Evolutionary conservation across 2,329 filamentous ascomycete genomes (phyloP).

Genomic region (Aspergillus awamori): DNA sequence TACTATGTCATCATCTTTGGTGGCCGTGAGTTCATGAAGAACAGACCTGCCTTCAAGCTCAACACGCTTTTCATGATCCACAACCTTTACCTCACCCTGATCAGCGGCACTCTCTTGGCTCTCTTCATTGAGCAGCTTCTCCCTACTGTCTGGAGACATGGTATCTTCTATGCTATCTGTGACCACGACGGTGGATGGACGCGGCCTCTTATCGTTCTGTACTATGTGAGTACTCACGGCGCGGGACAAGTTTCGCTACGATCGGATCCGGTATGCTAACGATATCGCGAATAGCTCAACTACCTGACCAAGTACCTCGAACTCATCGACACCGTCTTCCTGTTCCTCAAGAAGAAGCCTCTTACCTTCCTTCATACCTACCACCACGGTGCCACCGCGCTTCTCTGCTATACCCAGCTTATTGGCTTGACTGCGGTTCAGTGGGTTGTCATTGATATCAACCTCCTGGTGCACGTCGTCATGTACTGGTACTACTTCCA

Average conservation of each 20-base stretch:
- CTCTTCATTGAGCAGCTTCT: slow-evolving; percentile 92
- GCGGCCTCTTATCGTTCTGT: slow-evolving; percentile 85
- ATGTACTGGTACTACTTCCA: slow-evolving; percentile 99
- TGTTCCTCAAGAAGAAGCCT: slow-evolving; percentile 99
- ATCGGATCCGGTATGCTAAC: slow-evolving; percentile 39
- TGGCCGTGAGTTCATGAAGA: slow-evolving; percentile 88
- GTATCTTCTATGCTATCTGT: slow-evolving; percentile 89
- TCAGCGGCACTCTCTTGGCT: slow-evolving; percentile 77
- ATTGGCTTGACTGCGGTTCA: slow-evolving; percentile 90
- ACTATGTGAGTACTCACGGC: slow-evolving; percentile 73
- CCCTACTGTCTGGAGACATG: slow-evolving; percentile 76
- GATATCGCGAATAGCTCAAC: slow-evolving; percentile 69
- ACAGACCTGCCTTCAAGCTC: slow-evolving; percentile 80
- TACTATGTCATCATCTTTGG: slow-evolving; percentile 96
- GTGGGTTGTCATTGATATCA: slow-evolving; percentile 91
- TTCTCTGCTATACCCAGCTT: slow-evolving; percentile 97
- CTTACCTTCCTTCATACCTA: slow-evolving; percentile 99
- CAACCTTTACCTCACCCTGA: slow-evolving; percentile 89
- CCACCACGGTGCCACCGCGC: slow-evolving; percentile 94
- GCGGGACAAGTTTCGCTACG: slow-evolving; percentile 16
- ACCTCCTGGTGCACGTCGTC: slow-evolving; percentile 91
- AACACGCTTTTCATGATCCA: slow-evolving; percentile 90
- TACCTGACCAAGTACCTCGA: slow-evolving; percentile 98
- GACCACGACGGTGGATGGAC: slow-evolving; percentile 81
- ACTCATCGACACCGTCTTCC: slow-evolving; percentile 90